Evolutionary conservation across 108 stramenopile species (phyloP), one percentile per base, ranked within the genome.

Genomic region (Nitzschia sp.): DNA sequence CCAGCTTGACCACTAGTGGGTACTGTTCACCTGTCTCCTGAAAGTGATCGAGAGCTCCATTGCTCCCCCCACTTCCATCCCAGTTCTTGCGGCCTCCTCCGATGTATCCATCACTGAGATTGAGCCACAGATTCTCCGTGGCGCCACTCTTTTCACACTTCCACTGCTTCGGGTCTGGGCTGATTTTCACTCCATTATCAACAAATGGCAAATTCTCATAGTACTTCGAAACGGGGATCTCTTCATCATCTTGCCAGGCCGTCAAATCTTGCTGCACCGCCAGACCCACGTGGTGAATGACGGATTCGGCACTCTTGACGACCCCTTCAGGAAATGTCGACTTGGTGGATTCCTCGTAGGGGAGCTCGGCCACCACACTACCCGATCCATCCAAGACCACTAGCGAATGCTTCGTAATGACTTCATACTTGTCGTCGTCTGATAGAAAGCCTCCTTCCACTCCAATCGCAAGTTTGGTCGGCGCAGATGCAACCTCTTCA

Each of bases 71-170:
- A 47, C 89, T 82, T 13, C 98, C 99, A 68, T 98, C 98, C 98
- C 97, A 98, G 78, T 99, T 94, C 75, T 94, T 94, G 26, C 99
- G 81, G 11, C 98, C 99, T 19, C 97, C 97, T 1, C 97, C 98
- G 72, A 98, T 94, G 78, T 87, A 98, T 8, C 99, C 98, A 61
- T 95, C 95, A 29, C 82, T 85, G 9, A 99, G 86, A 78, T 99
- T 99, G 38, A 99, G 76, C 99, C 99, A 99, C 23, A 99, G 70
- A 86, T 99, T 98, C 46, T 96, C 95, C 2, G 74, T 86, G 49
- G 74, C 87, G 3, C 85, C 88, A 21, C 73, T 74, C 56, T 85
- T 74, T 70, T 93, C 85, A 66, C 91, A 90, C 74, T 83, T 91
- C 93, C 96, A 95, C 19, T 79, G 54, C 1, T 68, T 60, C 8